Base-by-base conservation (phyloP, 257 asterid species). In the Avicennia marina region DNA sequence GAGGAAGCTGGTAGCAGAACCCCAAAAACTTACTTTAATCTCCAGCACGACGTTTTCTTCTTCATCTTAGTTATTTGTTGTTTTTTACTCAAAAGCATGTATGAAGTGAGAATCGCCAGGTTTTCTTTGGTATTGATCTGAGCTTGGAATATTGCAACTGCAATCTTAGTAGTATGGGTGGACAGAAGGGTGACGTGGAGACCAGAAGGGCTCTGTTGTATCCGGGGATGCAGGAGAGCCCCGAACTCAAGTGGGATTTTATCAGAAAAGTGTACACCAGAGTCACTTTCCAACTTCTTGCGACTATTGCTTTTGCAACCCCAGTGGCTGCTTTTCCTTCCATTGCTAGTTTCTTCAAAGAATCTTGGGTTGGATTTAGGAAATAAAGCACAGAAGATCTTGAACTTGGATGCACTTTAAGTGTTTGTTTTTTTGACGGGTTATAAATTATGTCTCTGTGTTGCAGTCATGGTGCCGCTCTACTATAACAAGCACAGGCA, bases 261-360 rank as follows among this genome's bases (percentile, higher is more conserved):
- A 78, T 85, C 19, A 69, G 83, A 34, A 85, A 85, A 68, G 75
- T 82, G 1, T 85, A 85, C 41, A 53, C 77, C 0, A 82, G 82
- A 21, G 62, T 85, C 13, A 32, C 63, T 4, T 0, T 74, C 2
- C 91, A 85, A 57, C 65, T 82, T 60, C 56, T 80, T 2, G 38
- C 65, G 39, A 80, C 89, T 21, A 42, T 82, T 56, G 86, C 62
- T 60, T 69, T 74, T 2, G 91, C 77, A 6, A 60, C 84, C 7
- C 32, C 69, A 3, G 83, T 84, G 1, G 78, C 70, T 6, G 3
- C 67, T 13, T 53, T 56, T 64, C 81, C 11, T 15, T 78, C 85
- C 24, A 21, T 85, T 39, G 40, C 71, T 17, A 25, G 1, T 8
- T 85, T 84, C 78, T 69, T 81, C 22, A 17, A 54, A 2, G 65